Base-by-base conservation (phyloP, 2,329 filamentous ascomycete genomes). In the Xylaria sp. region DNA sequence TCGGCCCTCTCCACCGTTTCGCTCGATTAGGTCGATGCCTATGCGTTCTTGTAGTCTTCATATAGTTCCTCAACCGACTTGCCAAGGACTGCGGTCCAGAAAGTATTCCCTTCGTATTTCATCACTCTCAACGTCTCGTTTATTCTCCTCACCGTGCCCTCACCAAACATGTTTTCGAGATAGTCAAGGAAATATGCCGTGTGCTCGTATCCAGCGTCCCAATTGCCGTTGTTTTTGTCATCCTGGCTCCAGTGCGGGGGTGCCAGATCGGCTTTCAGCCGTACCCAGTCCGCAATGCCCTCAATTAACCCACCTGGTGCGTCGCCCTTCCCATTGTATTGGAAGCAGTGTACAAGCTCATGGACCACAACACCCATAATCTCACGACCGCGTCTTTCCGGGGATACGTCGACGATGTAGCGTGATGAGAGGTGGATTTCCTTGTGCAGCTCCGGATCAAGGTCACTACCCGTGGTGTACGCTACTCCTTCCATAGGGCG, bases 281-380 rank as follows among this genome's bases (percentile, higher is more conserved):
- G 83, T 23, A 97, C 92, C 84, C 91, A 97, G 75, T 97, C 94
- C 18, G 93, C 93, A 56, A 97, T 85, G 0, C 93, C 93, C 74
- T 97, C 93, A 58, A 96, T 87, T 52, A 97, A 75, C 0, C 94
- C 94, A 0, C 87, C 87, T 0, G 89, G 89, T 49, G 85, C 84
- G 3, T 76, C 77, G 1, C 79, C 80, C 18, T 68, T 77, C 1
- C 80, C 88, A 67, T 91, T 87, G 75, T 90, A 89, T 74, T 97
- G 93, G 76, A 89, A 95, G 76, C 92, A 97, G 76, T 97, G 94
- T 11, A 97, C 93, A 63, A 97, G 87, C 75, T 97, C 93, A 72
- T 97, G 93, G 1, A 89, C 88, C 18, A 97, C 74, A 0, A 97
- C 92, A 47, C 94, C 94, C 16, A 83, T 76, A 60, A 97, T 85